These are phyloP conservation scores for Trametes hirsuta DNA, from an alignment of 1,284 basidiomycete genomes.

Conservation along the genomic window DNA sequence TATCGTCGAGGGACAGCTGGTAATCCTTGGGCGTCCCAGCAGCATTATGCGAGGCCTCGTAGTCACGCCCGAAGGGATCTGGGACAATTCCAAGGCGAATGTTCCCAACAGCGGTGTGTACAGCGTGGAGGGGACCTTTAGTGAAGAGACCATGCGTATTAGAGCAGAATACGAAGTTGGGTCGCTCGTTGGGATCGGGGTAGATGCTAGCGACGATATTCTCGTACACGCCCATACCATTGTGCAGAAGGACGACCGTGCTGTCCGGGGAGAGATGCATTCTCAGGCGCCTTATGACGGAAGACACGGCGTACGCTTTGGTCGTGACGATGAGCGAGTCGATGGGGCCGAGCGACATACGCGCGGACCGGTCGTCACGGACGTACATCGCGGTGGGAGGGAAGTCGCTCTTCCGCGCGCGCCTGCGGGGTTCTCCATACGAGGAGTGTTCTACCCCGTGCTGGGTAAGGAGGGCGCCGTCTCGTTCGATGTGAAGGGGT, in stretches of 20 bases:
- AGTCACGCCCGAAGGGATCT: conserved; percentile 62
- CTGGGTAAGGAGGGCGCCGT: conserved; percentile 46
- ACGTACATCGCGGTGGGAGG: background rate
- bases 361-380: conserved; percentile 6
- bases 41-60: conserved; percentile 53
- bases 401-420: conserved; percentile 14
- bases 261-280: conserved; percentile 69
- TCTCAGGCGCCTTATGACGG: conserved; percentile 62
- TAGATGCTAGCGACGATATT: conserved; percentile 73
- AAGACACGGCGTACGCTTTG: conserved; percentile 72
- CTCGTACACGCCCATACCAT: conserved; percentile 92
- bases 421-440: conserved; percentile 5
- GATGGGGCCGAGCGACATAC: conserved; percentile 41
- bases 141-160: conserved; percentile 82
- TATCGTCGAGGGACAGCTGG: conserved; percentile 55
- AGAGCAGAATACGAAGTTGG: conserved; percentile 85
- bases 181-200: conserved; percentile 71
- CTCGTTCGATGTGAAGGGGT: conserved; percentile 48
- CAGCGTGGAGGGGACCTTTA: conserved; percentile 55
- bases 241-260: conserved; percentile 90
- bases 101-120: conserved; percentile 78
- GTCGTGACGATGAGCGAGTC: conserved; percentile 83
- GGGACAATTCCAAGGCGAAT: conserved; percentile 83
- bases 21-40: conserved; percentile 38
- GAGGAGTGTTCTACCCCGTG: conserved; percentile 41